Conservation (phyloP, 2,329 filamentous ascomycete genomes). For the Claviceps sp. region DNA sequence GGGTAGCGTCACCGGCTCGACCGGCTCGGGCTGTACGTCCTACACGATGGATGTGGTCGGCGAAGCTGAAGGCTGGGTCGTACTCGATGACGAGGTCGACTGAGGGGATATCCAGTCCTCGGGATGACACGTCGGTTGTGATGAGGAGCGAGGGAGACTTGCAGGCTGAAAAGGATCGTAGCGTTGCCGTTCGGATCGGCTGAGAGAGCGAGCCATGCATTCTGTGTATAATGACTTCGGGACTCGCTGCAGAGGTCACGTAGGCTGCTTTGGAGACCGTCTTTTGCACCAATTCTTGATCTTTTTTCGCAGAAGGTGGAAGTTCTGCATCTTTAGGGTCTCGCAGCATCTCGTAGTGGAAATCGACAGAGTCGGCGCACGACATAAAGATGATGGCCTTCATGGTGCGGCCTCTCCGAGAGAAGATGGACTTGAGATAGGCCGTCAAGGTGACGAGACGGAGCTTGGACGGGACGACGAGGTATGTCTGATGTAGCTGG, state of each 20-base stretch:
- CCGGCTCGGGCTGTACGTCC: constrained; percentile 91
- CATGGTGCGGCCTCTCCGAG: constrained; percentile 81
- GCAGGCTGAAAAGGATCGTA: constrained; percentile 64
- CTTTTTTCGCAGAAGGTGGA: constrained; percentile 16
- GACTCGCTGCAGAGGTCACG: constrained; percentile 63
- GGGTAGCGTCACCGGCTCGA: constrained; percentile 68
- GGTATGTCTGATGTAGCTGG: constrained; percentile 86
- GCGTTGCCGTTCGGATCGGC: constrained; percentile 71
- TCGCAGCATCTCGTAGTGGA: constrained; percentile 77
- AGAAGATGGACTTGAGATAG: constrained; percentile 75
- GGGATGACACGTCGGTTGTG: constrained; percentile 90
- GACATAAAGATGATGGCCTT: constrained; percentile 96
- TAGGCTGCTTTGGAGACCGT: constrained; percentile 59
- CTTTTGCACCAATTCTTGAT: constrained; percentile 28
- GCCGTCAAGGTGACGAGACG: constrained; percentile 79
- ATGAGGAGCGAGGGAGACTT: constrained; percentile 69
- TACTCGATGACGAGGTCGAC: constrained; percentile 94
- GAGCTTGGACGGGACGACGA: constrained; percentile 77
- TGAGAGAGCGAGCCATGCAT: constrained; percentile 90
- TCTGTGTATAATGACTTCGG: constrained; percentile 61
- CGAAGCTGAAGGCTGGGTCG: constrained; percentile 84
- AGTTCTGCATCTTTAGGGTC: constrained; percentile 19
- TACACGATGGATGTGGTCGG: constrained; percentile 89
- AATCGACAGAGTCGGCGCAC: constrained; percentile 93
- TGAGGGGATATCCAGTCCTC: constrained; percentile 87